Base-by-base conservation (phyloP, 2,329 filamentous ascomycete genomes). In the Fusarium cyanostomum region DNA sequence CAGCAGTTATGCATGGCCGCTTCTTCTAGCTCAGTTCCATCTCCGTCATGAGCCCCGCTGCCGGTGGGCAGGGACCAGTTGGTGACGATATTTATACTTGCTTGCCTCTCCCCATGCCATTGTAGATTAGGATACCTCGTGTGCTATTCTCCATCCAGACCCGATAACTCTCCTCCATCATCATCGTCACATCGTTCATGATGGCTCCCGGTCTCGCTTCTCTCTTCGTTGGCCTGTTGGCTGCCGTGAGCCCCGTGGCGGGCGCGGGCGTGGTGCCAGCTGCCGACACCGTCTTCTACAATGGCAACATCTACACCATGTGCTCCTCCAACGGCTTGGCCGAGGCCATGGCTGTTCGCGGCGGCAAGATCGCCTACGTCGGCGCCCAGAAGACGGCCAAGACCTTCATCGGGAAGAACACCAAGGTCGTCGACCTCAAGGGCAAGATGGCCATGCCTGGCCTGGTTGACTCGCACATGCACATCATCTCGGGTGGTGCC, bases 401-500 rank as follows among this genome's bases (percentile, higher is more conserved):
- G 27, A 35, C 46, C 1, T 71, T 65, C n/a, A 70, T 72, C 26
- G 70, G 69, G 11, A 59, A 60, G 7, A 50, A 63, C 7, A 72
- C 71, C 24, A 64, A 62, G 8, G 62, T 72, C 4, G 44, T 72
- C 18, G 61, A 72, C 34, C 70, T 72, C 10, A 34, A 71, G 15
- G 70, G 70, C 10, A 67, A 64, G 30, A 72, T 72, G 70, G 69
- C 66, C n/a, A 72, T 72, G 70, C 70, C 70, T 5, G 70, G 70
- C 7, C 59, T 72, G 34, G 56, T 72, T 10, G 71, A 72, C 11
- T 69, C 70, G 1, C 71, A 72, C 42, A 72, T 72, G 68, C 71
- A 72, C 30, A 30, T 70, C 15, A 18, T 70, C 0, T 65, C 64
- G 0, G 71, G 70, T 6, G 70, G 71, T 3, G 51, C 59, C 5